These are phyloP conservation scores for Xerocomellus intermedius DNA, from an alignment of 768 basidiomycete genomes.

Conservation along the genomic window DNA sequence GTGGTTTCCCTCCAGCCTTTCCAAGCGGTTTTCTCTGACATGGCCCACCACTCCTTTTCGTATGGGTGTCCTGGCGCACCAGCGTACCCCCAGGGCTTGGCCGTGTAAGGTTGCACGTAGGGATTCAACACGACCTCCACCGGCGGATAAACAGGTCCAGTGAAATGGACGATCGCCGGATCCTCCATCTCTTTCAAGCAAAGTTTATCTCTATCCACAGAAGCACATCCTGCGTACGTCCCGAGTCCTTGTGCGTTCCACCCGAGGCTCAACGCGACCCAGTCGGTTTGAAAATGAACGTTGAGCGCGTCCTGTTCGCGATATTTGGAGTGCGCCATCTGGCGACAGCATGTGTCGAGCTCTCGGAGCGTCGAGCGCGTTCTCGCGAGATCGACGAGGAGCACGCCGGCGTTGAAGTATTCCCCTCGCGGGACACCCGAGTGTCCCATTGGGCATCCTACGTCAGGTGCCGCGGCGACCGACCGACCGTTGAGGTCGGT, in stretches of 20 bases:
- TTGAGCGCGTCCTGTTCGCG: constrained; percentile 55
- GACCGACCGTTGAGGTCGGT: constrained; percentile 41
- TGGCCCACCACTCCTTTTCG: constrained; percentile 45
- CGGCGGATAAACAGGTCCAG: constrained; percentile 51
- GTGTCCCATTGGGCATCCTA: constrained; percentile 52
- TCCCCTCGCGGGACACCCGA: constrained; percentile 27
- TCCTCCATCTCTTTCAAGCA: constrained; percentile 37
- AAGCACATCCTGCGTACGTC: constrained; percentile 43
- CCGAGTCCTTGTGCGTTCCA: constrained; percentile 63
- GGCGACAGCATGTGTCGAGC: constrained; percentile 26
- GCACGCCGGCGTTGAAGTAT: constrained; percentile 50
- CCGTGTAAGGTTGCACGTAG: constrained; percentile 49
- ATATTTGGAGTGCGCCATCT: constrained; percentile 33
- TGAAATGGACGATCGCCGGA: constrained; percentile 55
- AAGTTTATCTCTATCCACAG: constrained; percentile 36
- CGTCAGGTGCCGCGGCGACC: constrained; percentile 46
- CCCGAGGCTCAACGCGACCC: constrained; percentile 39
- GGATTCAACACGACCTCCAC: constrained; percentile 47
- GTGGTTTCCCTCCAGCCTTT: constrained; percentile 29
- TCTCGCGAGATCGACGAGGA: constrained; percentile 48
- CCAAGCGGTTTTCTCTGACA: constrained; percentile 45
- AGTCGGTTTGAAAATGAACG: constrained; percentile 41
- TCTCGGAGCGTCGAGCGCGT: constrained; percentile 28
- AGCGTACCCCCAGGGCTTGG: constrained; percentile 60
- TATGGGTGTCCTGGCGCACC: constrained; percentile 53